phyloP scores from a whole-genome alignment of 768 basidiomycete species.

The Mycena leptocephala region DNA sequence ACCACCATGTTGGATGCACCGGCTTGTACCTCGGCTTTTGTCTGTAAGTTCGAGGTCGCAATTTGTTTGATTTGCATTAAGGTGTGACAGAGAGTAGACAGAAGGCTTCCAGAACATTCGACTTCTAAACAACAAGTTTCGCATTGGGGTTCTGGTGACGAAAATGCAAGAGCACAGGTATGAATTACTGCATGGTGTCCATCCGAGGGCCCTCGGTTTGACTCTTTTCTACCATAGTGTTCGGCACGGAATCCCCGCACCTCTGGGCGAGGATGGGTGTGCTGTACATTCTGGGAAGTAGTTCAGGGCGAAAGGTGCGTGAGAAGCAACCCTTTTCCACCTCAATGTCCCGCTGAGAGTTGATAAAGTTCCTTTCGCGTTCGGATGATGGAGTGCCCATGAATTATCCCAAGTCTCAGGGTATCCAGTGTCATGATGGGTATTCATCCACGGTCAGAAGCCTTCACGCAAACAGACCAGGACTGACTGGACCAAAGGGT shows the following conservation, averaged over 20 bases:
- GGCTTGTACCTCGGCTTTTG: too few relatives aligned
- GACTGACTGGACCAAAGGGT: too few relatives aligned
- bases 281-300: slow-evolving; percentile 48
- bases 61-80: slow-evolving; percentile 47
- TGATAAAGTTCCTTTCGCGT: slow-evolving; percentile 33
- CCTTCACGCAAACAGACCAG: too few relatives aligned
- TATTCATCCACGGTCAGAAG: too few relatives aligned
- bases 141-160: too few relatives aligned
- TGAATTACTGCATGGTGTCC: slow-evolving; percentile 35
- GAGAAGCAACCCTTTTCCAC: slow-evolving; percentile 38
- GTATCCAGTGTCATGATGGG: too few relatives aligned
- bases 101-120: slow-evolving; percentile 44
- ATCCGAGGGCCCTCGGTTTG: slow-evolving; percentile 26
- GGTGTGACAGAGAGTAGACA: too few relatives aligned
- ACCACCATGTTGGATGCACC: too few relatives aligned
- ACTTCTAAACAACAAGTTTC: too few relatives aligned
- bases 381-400: slow-evolving; percentile 3
- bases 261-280: slow-evolving; percentile 45
- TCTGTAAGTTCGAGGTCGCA: too few relatives aligned
- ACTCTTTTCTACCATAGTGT: slow-evolving; percentile 39
- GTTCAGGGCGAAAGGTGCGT: slow-evolving; percentile 41
- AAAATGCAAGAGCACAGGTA: slow-evolving; percentile 41
- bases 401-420: slow-evolving; percentile 33
- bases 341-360: slow-evolving; percentile 40
- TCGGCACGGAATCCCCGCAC: too few relatives aligned